phyloP scores from a whole-genome alignment of 345 rosid species.

The Clausena lansium region DNA sequence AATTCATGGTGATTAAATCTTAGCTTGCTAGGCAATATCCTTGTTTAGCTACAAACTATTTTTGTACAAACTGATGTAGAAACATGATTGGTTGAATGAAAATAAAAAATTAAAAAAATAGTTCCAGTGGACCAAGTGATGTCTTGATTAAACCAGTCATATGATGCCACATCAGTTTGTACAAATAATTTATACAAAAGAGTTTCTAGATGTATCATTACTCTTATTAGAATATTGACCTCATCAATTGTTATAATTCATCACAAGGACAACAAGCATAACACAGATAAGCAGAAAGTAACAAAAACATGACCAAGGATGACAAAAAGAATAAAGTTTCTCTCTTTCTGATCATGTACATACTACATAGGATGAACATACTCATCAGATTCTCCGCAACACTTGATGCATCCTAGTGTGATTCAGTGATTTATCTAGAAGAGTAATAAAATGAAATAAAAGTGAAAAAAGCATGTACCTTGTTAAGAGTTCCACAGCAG shows the following conservation, averaged over 20 bases:
- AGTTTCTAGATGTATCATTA: too few species aligned
- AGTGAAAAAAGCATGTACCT: conserved; percentile 47
- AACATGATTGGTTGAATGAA: too few species aligned
- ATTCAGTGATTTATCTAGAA: background rate
- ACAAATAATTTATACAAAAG: too few species aligned
- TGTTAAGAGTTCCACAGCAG: conserved; percentile 80
- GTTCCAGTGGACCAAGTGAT: too few species aligned
- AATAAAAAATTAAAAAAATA: too few species aligned
- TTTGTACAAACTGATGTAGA: too few species aligned
- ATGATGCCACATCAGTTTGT: too few species aligned
- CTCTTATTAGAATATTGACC: too few species aligned
- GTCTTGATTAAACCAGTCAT: too few species aligned
- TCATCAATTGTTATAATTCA: background rate
- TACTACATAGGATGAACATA: background rate
- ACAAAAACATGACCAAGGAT: background rate
- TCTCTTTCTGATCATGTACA: background rate
- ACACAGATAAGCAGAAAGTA: background rate
- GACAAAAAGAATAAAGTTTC: background rate
- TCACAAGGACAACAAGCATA: background rate
- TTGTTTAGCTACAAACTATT: background rate
- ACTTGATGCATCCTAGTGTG: background rate
- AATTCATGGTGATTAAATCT: background rate
- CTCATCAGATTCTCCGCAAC: background rate
- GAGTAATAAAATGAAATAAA: background rate
- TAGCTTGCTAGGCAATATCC: background rate